Conservation (phyloP, 164 flowering plant species). For the Akebia trifoliata region DNA sequence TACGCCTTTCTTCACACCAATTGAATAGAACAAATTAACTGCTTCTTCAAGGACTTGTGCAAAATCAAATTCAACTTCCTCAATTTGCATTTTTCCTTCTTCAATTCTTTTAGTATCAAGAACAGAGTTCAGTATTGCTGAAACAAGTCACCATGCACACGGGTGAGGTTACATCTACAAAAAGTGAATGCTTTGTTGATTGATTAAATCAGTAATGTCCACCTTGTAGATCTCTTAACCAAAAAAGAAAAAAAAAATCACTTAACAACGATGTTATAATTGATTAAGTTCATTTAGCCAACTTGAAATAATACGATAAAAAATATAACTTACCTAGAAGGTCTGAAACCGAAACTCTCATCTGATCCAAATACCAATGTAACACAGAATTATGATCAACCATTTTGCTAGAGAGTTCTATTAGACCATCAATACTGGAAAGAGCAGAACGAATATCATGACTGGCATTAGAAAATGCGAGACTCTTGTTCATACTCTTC, state of each 20-base stretch:
- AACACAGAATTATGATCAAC: constrained; percentile 38
- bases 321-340: constrained; percentile 43
- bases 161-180: too few relatives aligned
- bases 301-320: too few relatives aligned
- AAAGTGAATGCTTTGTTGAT: neutral
- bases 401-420: constrained; percentile 29
- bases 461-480: constrained; percentile 68
- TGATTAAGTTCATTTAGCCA: too few relatives aligned
- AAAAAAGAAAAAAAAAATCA: too few relatives aligned
- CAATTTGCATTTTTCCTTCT: constrained; percentile 78
- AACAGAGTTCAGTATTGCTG: constrained; percentile 76
- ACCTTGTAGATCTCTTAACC: too few relatives aligned
- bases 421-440: constrained; percentile 53
- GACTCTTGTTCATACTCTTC: constrained; percentile 68
- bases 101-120: constrained; percentile 85
- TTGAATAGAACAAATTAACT: constrained; percentile 54
- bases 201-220: too few relatives aligned
- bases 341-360: constrained; percentile 43
- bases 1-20: constrained; percentile 58
- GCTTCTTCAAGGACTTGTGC: constrained; percentile 62
- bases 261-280: too few relatives aligned
- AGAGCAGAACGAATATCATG: constrained; percentile 76
- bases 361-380: constrained; percentile 33
- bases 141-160: too few relatives aligned
- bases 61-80: constrained; percentile 58